Percentiles rank a stretch among this genome's conserved stretches.
Evolutionary conservation across 1,284 basidiomycete genomes (phyloP).

Genomic region (Exobasidium cylindrosporum): DNA sequence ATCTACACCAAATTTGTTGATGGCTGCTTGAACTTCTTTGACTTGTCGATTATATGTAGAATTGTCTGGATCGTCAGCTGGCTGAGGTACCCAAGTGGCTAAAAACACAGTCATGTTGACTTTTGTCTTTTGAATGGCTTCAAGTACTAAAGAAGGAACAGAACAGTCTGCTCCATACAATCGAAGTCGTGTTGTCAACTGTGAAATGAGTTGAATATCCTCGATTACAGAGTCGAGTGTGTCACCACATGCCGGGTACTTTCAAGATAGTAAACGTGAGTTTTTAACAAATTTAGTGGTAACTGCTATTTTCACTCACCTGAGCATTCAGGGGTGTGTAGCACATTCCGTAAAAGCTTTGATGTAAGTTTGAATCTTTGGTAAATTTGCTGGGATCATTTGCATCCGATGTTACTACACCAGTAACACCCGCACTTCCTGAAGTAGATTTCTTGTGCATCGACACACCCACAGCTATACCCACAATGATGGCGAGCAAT

Average conservation of each 20-base stretch:
- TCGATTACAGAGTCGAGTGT: constrained; percentile 57
- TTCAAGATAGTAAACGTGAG: constrained; percentile 62
- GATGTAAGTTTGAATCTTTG: constrained; percentile 65
- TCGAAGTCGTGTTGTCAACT: constrained; percentile 52
- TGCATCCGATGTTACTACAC: constrained; percentile 55
- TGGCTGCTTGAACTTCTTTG: constrained; percentile 65
- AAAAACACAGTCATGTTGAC: constrained; percentile 80
- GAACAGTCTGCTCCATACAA: constrained; percentile 60
- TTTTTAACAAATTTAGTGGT: not conserved
- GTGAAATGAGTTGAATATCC: constrained; percentile 58
- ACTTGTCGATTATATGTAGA: constrained; percentile 72
- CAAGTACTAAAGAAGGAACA: constrained; percentile 62
- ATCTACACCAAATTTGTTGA: constrained; percentile 74
- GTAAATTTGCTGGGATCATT: constrained; percentile 67
- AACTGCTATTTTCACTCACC: not conserved
- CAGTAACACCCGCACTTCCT: constrained; percentile 7
- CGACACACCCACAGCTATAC: constrained; percentile 28
- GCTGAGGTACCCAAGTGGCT: constrained; percentile 66
- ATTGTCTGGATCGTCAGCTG: constrained; percentile 61
- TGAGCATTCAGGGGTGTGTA: constrained; percentile 44
- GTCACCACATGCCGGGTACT: constrained; percentile 57
- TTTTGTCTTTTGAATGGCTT: constrained; percentile 82
- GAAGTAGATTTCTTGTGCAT: constrained; percentile 17
- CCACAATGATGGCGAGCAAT: constrained; percentile 20
- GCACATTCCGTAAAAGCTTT: constrained; percentile 62